Base-by-base conservation (phyloP, 208 protist species). In the Lotmaria passim region DNA sequence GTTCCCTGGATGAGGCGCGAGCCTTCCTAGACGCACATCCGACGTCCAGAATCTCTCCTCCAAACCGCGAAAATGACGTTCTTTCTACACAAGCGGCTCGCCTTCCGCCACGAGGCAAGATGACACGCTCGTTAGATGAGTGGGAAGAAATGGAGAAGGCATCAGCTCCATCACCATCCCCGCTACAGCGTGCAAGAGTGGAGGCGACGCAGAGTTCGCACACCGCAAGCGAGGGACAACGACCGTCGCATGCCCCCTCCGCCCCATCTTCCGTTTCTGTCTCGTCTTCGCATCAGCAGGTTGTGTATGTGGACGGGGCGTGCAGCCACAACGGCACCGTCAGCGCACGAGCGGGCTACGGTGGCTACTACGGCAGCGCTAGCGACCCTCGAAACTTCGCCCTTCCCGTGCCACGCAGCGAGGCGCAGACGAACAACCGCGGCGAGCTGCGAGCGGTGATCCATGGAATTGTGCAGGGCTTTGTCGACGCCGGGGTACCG, bases 401-500 rank as follows among this genome's bases (percentile, higher is more conserved):
- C 15, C 41, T 78, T 11, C 73, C 88, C 7, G 73, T 96, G 43
- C 75, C 80, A 5, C 46, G 33, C 30, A 34, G 71, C 4, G 86
- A 94, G 74, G 28, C 69, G 21, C 91, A 96, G 60, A 94, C 91
- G 30, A 96, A 96, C 78, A 93, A 96, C 69, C 75, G 91, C 14
- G 91, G 75, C 19, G 88, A 96, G 80, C 59, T 96, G 48, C 71
- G 77, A 15, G 91, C 89, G 0, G 78, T 92, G n/a, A 83, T 94
- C 28, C 83, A 93, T 62, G 82, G 78, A n/a, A 53, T 96, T n/a
- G 70, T 79, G 23, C 81, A 79, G 38, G 68, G 64, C 41, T 73
- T 91, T 26, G 30, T 67, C 7, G 75, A 89, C 38, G 78, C 69
- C 14, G 72, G 71, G n/a, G 55, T 24, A 1, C 50, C 65, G 5